Base-by-base conservation (phyloP, 169 alveolate species). In the Theileria annulata region DNA sequence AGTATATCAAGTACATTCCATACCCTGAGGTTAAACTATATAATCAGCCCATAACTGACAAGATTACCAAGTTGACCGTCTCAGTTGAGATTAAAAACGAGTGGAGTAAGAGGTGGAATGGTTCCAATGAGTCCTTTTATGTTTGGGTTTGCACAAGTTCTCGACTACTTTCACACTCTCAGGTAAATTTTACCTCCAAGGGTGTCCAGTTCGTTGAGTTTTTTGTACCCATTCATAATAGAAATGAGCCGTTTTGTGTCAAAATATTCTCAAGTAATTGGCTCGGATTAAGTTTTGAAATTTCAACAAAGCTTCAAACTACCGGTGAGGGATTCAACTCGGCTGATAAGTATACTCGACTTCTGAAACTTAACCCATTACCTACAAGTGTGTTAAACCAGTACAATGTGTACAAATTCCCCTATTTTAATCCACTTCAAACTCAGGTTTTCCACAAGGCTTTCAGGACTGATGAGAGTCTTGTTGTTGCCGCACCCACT, bases 401-500 rank as follows among this genome's bases (percentile, higher is more conserved):
- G 17, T 3, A 64, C 28, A 17, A 15, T 12, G 21, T 33, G 2
- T 84, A 77, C 67, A 48, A 42, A 54, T 92, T 95, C 80, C 89
- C 89, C 69, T 96, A 92, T 82, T 96, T 98, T 85, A 98, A 98
- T 78, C 99, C 99, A 2, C 89, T 97, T 31, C 98, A 98, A 85
- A 95, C 99, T 31, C 97, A 97, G 82, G 95, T 97, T n/a, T 97
- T 97, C 91, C 98, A 96, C 82, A 85, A 97, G n/a, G 88, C 96
- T 15, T 97, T 91, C 88, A 94, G 96, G 86, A 95, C 98, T 9
- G 99, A 98, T 79, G 97, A 96, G 87, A 99, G 98, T 85, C 92
- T 96, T 28, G 93, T 99, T 49, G 93, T 98, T 23, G 99, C 99
- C 19, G 99, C 99, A n/a, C 99, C 99, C 0, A 99, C 99, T n/a